Evolutionary conservation across 371 early-diverging fungal species (phyloP), one percentile per base, ranked within the genome.

Genomic region (Zopfochytrium polystomum): DNA sequence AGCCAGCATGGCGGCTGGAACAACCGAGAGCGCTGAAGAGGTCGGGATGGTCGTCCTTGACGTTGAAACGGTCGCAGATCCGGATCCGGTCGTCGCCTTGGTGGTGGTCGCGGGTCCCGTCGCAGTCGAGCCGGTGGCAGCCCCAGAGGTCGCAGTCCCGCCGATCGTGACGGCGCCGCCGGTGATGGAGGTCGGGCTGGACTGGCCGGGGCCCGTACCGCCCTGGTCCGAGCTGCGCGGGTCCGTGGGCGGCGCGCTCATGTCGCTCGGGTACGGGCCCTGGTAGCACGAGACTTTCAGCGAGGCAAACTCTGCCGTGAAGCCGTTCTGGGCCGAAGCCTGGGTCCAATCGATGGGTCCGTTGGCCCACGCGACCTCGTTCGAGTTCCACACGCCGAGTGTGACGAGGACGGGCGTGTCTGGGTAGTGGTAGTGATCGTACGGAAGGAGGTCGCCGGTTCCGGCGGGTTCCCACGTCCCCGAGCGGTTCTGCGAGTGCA

Each of bases 381-480:
- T 45, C 34, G 23, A 22, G 31, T 58, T 58, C 65, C 65, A 64
- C 23, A 64, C 53, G 11, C 59, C 58, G 26, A 64, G 3, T 29
- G 47, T 52, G 47, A 64, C 33, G 20, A 35, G 30, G 30, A 58
- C 22, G 1, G 65, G 65, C 13, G 65, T 53, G 52, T 52, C 31
- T 22, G 65, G 65, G 65, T 58, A 64, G 44, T 64, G 65, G 49
- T 58, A 63, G 53, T 63, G 63, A 31, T 56, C 57, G 20, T 56
- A 26, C 3, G 34, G 9, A 26, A 35, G 22, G 2, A 42, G 34
- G 22, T 45, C 52, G 50, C 58, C 52, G 4, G 48, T 30, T 3
- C 35, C 48, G 30, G 58, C 59, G 13, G 32, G 11, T 42, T 64
- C 52, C 44, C 38, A 58, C 5, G 65, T 58, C 42, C 47, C 65